Evolutionary conservation across 1,284 basidiomycete species (phyloP).

Genomic region (Sporisorium scitamineum): DNA sequence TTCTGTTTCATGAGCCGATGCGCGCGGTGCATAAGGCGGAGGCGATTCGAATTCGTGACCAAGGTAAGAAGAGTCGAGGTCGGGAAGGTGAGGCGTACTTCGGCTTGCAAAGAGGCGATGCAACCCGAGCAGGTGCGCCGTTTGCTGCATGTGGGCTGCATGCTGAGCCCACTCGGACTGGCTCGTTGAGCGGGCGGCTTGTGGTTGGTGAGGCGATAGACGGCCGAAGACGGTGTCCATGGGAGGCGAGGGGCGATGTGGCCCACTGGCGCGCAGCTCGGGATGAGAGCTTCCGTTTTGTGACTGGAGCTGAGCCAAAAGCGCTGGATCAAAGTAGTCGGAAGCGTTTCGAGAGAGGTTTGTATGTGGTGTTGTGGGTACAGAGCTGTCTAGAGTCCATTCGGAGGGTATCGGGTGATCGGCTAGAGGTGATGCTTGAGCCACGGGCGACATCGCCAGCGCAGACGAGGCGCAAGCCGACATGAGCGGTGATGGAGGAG

Average conservation of each 20-base stretch:
- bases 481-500: slow-evolving; percentile 26
- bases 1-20: slow-evolving; percentile 37
- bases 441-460: slow-evolving; percentile 31
- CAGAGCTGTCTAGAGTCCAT: slow-evolving; percentile 28
- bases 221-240: slow-evolving; percentile 76
- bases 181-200: slow-evolving; percentile 91
- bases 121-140: slow-evolving; percentile 40
- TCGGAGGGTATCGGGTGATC: slow-evolving; percentile 31
- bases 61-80: slow-evolving; percentile 37
- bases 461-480: slow-evolving; percentile 28
- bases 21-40: slow-evolving; percentile 43
- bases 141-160: slow-evolving; percentile 46
- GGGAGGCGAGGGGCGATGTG: slow-evolving; percentile 16
- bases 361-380: slow-evolving; percentile 23
- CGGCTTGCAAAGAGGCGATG: slow-evolving; percentile 47
- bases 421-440: slow-evolving; percentile 21
- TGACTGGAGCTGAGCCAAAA: slow-evolving; percentile 32
- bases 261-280: slow-evolving; percentile 21
- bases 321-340: slow-evolving; percentile 43
- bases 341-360: slow-evolving; percentile 31
- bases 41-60: slow-evolving; percentile 47
- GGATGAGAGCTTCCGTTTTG: slow-evolving; percentile 36
- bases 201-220: slow-evolving; percentile 95
- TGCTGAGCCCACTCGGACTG: slow-evolving; percentile 76
- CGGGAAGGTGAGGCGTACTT: slow-evolving; percentile 47